Evolutionary conservation across 2,329 filamentous ascomycete species (phyloP).

Genomic region (Microsporum ferrugineum): DNA sequence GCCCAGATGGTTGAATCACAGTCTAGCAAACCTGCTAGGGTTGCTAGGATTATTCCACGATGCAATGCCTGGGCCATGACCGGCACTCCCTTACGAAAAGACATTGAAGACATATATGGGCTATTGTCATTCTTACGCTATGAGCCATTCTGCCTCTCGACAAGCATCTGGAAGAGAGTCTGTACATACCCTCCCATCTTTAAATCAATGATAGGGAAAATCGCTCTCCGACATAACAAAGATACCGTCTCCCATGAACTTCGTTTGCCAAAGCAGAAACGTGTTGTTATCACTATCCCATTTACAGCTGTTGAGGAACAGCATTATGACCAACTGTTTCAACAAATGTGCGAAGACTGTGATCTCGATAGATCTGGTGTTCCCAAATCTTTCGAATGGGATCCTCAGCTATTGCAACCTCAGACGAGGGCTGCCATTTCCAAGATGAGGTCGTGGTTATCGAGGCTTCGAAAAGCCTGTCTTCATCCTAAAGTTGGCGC

Average conservation of each 20-base stretch:
- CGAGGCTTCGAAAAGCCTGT: constrained; percentile 66
- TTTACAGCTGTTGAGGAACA: constrained; percentile 88
- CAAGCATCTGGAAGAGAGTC: constrained; percentile 57
- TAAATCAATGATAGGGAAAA: constrained; percentile 53
- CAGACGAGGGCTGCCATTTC: constrained; percentile 44
- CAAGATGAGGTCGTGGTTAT: constrained; percentile 68
- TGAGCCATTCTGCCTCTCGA: constrained; percentile 58
- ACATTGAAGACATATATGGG: constrained; percentile 67
- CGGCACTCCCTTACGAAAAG: constrained; percentile 75
- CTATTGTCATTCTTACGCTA: constrained; percentile 70
- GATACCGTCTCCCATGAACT: constrained; percentile 67
- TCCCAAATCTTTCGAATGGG: constrained; percentile 52
- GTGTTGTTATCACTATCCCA: constrained; percentile 77
- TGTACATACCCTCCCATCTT: constrained; percentile 55
- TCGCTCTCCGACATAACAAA: constrained; percentile 80
- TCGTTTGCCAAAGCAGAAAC: constrained; percentile 66
- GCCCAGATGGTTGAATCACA: constrained; percentile 89
- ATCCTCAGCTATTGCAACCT: constrained; percentile 37
- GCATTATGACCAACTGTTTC: constrained; percentile 66
- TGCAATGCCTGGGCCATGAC: constrained; percentile 86
- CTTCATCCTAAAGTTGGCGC: constrained; percentile 73
- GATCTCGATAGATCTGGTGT: constrained; percentile 54
- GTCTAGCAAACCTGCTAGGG: constrained; percentile 67
- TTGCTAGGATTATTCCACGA: constrained; percentile 69
- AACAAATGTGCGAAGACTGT: constrained; percentile 60